Base-by-base conservation (phyloP, 805 yeast species). In the Teunomyces barrocoloradensis region DNA sequence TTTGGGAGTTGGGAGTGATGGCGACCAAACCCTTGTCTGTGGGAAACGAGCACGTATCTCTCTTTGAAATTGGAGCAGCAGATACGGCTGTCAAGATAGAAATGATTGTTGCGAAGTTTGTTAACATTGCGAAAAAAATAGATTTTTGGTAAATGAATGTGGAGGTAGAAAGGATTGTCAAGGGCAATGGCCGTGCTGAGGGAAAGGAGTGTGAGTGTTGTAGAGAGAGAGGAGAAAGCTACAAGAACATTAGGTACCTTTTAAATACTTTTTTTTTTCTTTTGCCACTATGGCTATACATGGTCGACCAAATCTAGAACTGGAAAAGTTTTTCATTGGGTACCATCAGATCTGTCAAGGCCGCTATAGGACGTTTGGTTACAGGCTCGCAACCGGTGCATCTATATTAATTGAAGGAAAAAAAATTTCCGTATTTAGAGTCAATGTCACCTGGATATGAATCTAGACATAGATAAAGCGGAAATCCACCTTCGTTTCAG, bases 31-130 rank as follows among this genome's bases (percentile, higher is more conserved):
- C 90, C 21, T 73, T 73, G 56, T 77, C 71, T 20, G 75, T 53
- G 30, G 96, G 96, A 69, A 89, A 88, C 3, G 77, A 54, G 68
- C 96, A 89, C 18, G 79, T 75, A 47, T 66, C 53, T 60, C 65
- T 56, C 59, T 54, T 57, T 53, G 61, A 46, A 13, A 50, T 42
- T 27, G 64, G 68, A 47, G 60, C 59, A 34, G 64, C 57, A 35
- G 52, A 48, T 6, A 61, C 61, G n/a, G 54, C 34, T 32, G 63
- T 53, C 43, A 49, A 37, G 40, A 46, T 34, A 11, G 51, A 25
- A 29, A 45, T 38, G 38, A 48, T 37, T 11, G 46, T 38, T 12
- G 50, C 48, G 47, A 49, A 23, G 35, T 43, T 47, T 18, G 51
- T 45, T 20, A 53, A 36, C 51, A 49, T 49, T 20, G 36, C 36